Evolutionary conservation across 768 basidiomycete species (phyloP).

Genomic region (Lactarius hatsudake): DNA sequence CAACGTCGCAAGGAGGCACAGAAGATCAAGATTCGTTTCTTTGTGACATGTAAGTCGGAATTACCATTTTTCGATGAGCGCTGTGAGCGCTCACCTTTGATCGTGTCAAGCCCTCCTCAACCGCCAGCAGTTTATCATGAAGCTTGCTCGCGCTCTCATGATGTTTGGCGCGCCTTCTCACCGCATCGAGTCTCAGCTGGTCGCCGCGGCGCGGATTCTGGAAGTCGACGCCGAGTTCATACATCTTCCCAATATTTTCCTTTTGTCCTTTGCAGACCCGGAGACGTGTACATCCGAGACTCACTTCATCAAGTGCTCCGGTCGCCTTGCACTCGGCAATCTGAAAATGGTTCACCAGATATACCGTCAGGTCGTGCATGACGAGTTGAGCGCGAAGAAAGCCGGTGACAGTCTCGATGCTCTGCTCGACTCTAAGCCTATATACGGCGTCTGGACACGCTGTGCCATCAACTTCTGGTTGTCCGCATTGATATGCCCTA

Average conservation of each 20-base stretch:
- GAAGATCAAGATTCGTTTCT: constrained; percentile 64
- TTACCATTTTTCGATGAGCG: not conserved
- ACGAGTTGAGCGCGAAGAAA: constrained; percentile 78
- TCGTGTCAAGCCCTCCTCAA: constrained; percentile 62
- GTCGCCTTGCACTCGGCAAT: constrained; percentile 74
- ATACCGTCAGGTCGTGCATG: constrained; percentile 85
- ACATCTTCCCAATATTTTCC: constrained; percentile 72
- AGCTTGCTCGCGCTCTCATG: constrained; percentile 83
- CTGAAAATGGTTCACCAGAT: constrained; percentile 81
- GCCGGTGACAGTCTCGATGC: constrained; percentile 61
- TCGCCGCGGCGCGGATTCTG: constrained; percentile 84
- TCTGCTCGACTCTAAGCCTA: constrained; percentile 59
- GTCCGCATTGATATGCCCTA: constrained; percentile 74
- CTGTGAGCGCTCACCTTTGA: constrained; percentile 10
- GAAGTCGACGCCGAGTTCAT: constrained; percentile 89
- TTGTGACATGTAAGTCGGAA: constrained; percentile 53
- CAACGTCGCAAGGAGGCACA: constrained; percentile 59
- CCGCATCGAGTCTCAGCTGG: constrained; percentile 86
- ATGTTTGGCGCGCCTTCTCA: constrained; percentile 89
- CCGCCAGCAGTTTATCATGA: constrained; percentile 81
- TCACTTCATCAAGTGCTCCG: constrained; percentile 77
- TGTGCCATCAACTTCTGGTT: constrained; percentile 66
- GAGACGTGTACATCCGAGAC: constrained; percentile 84
- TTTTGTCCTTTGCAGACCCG: constrained; percentile 83
- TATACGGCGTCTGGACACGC: constrained; percentile 61